Evolutionary conservation across 192 early-diverging fungal species (phyloP), one percentile per base, ranked within the genome.

Genomic region (Coemansia sp.): DNA sequence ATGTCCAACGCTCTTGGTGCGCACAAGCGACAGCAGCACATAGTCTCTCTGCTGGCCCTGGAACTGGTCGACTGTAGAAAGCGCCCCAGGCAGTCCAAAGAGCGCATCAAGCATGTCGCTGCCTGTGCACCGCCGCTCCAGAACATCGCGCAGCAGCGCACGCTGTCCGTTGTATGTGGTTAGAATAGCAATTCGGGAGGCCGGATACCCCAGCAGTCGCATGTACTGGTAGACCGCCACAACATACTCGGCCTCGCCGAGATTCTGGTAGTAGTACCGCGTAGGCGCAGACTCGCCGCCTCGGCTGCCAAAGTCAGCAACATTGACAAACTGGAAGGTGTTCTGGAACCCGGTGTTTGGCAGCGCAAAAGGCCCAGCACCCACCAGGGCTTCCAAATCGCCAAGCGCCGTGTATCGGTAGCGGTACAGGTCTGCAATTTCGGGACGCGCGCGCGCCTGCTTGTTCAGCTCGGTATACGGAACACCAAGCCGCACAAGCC

Each of bases 141-240:
- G 71, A 0, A 99, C 95, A 77, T 98, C 97, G 23, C 85, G 80
- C 64, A 99, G 93, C 58, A 99, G 85, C 52, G 94, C 91, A 38
- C 89, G 88, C 74, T 99, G 98, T 21, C 98, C 98, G 70, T 99
- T 97, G 67, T 99, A 99, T 0, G 98, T 95, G 11, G 98, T 98
- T 64, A 99, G 75, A 44, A 99, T 93, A 0, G 93, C 85, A 56
- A 99, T 97, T 38, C 88, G 88, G n/a, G 91, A 87, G 0, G 92
- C 87, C 4, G 95, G 91, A 63, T 98, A 98, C 1, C 98, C 98
- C 54, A 95, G 61, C 39, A 97, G 76, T 43, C 95, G 85, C 97
- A 99, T 96, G 84, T 97, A 98, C 76, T 95, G 94, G 85, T 89
- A 99, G 16, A 91, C 86, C 5, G 95, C 95, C 18, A 99, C 97